A percentile compares a stretch with the other conserved stretches of the same genome.
Evolutionary conservation across 352 stramenopile genomes (phyloP).

Genomic region (Phytophthora cryptogea): DNA sequence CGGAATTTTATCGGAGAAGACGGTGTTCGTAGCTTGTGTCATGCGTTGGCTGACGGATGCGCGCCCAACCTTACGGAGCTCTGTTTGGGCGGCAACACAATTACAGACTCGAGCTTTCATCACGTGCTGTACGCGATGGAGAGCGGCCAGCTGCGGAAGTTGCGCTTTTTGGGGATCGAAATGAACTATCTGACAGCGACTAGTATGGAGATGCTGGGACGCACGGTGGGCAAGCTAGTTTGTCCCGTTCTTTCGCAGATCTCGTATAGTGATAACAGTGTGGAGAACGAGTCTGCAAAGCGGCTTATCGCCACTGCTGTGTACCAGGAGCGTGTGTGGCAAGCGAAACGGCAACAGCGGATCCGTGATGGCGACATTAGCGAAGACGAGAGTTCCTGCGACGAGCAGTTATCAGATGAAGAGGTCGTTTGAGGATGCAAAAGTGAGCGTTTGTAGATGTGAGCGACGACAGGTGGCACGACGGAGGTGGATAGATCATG

Average conservation of each 20-base stretch:
- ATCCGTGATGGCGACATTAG: slow-evolving; percentile 38
- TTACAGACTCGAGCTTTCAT: slow-evolving; percentile 86
- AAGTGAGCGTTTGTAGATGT: slow-evolving; percentile 27
- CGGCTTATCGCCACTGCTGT: slow-evolving; percentile 73
- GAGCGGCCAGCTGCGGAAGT: slow-evolving; percentile 56
- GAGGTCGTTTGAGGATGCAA: slow-evolving; percentile 29
- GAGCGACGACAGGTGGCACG: slow-evolving; percentile 14
- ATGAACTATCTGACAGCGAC: slow-evolving; percentile 83
- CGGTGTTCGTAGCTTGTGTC: slow-evolving; percentile 71
- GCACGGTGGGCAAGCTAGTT: slow-evolving; percentile 81
- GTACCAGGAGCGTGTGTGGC: slow-evolving; percentile 78
- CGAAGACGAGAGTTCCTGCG: slow-evolving; percentile 40
- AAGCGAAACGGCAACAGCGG: slow-evolving; percentile 55
- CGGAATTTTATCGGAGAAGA: slow-evolving; percentile 89
- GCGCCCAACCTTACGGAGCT: slow-evolving; percentile 72
- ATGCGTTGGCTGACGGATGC: slow-evolving; percentile 72
- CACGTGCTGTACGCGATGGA: slow-evolving; percentile 85
- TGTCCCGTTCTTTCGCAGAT: slow-evolving; percentile 84
- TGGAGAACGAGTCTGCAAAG: slow-evolving; percentile 78
- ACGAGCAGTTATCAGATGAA: slow-evolving; percentile 48
- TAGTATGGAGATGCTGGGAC: slow-evolving; percentile 88
- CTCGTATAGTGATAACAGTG: slow-evolving; percentile 87
- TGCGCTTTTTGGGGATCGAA: slow-evolving; percentile 84
- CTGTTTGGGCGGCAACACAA: slow-evolving; percentile 81
- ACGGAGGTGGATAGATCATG: slow-evolving; percentile 6